A percentile compares a stretch with the other conserved stretches of the same genome.
phyloP scores from a whole-genome alignment of 331 rosid species.

The Ulmus americana region DNA sequence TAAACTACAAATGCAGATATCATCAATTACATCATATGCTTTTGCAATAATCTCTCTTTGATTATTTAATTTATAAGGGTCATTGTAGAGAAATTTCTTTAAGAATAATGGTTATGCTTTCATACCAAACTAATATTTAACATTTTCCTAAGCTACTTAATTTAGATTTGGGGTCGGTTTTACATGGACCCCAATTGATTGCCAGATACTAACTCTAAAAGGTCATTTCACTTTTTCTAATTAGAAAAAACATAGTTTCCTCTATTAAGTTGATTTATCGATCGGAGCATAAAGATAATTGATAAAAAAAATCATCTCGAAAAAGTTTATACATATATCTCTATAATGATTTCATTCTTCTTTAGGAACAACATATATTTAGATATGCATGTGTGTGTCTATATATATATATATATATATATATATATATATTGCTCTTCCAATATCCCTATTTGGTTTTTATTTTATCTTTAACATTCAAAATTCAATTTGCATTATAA shows the following conservation, averaged over 20 bases:
- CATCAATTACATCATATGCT: background rate
- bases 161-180: constrained; percentile 15
- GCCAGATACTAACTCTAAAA: background rate
- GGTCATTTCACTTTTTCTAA: background rate
- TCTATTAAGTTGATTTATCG: constrained; percentile 1
- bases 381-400: background rate
- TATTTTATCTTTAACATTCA: background rate
- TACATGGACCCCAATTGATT: constrained; percentile 12
- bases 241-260: background rate
- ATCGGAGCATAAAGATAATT: constrained; percentile 3
- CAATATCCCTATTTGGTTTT: background rate
- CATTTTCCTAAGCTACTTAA: background rate
- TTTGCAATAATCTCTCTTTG: background rate
- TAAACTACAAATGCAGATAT: background rate
- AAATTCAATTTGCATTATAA: too few species aligned
- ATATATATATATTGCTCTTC: background rate
- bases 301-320: background rate
- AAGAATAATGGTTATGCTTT: background rate
- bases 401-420: background rate
- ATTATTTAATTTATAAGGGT: background rate
- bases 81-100: background rate
- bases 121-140: background rate
- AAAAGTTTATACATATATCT: background rate
- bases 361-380: background rate
- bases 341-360: constrained; percentile 13